Conservation (phyloP, 495 filamentous ascomycete species). For the Saxispiralis lemnorum region DNA sequence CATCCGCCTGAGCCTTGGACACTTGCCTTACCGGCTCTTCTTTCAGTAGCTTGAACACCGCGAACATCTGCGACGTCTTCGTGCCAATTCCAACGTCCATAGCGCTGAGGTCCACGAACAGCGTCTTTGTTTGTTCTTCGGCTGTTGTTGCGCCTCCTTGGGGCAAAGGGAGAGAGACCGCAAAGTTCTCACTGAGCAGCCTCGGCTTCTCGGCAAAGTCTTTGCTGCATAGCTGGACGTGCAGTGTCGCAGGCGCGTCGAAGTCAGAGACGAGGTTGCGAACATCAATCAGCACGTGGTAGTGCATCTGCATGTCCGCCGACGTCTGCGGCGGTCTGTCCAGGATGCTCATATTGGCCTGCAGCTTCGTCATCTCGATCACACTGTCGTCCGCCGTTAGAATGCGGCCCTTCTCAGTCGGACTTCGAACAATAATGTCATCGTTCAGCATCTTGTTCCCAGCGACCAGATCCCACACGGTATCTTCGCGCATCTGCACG, state of each 20-base stretch:
- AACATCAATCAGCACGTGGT: conserved; percentile 75
- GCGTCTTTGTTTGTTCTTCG: conserved; percentile 52
- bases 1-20: neutral
- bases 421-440: conserved; percentile 86
- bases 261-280: conserved; percentile 58
- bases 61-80: conserved; percentile 46
- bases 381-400: conserved; percentile 85
- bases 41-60: conserved; percentile 67
- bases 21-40: conserved; percentile 25
- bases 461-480: conserved; percentile 83
- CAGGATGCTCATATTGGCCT: conserved; percentile 89
- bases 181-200: conserved; percentile 65
- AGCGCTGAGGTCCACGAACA: conserved; percentile 71
- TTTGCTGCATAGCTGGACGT: conserved; percentile 63
- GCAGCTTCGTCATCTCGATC: conserved; percentile 74
- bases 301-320: conserved; percentile 52
- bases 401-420: conserved; percentile 61
- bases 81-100: conserved; percentile 68
- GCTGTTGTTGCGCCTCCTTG: conserved; percentile 27
- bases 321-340: conserved; percentile 51
- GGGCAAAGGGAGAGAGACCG: conserved; percentile 38
- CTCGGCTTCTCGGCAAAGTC: conserved; percentile 39
- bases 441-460: conserved; percentile 85
- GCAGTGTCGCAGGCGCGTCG: conserved; percentile 53
- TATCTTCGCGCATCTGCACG: conserved; percentile 53